Percentiles rank a stretch among this genome's conserved stretches.
Evolutionary conservation across 2,329 filamentous ascomycete species (phyloP).

Genomic region (Botrytis paeoniae): DNA sequence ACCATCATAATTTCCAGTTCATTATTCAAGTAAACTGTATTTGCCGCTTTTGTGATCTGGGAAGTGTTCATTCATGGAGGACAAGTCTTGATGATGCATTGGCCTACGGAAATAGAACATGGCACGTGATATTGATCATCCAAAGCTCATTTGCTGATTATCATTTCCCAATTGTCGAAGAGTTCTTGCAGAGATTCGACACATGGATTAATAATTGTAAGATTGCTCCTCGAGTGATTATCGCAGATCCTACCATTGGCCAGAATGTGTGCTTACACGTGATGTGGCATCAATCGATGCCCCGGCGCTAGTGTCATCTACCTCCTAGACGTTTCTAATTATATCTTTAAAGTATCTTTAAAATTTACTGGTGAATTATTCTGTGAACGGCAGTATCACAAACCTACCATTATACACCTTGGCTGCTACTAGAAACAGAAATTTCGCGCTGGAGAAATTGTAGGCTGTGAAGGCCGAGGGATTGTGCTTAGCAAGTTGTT

Average conservation of each 20-base stretch:
- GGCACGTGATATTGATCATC: background rate
- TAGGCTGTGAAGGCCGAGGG: background rate
- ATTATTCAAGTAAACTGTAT: background rate
- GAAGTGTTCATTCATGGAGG: background rate
- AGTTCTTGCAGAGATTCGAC: background rate
- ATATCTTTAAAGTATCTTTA: background rate
- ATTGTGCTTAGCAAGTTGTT: constrained; percentile 5
- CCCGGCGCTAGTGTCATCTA: background rate
- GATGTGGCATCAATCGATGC: background rate
- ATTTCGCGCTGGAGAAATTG: background rate
- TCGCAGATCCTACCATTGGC: background rate
- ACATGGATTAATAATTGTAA: background rate
- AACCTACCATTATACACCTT: background rate
- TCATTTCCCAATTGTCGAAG: background rate
- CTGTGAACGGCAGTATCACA: background rate
- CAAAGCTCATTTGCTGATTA: background rate
- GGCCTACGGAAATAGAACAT: background rate
- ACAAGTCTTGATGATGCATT: background rate
- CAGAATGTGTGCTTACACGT: background rate
- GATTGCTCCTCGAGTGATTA: background rate
- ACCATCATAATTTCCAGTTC: background rate
- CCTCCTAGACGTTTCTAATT: background rate
- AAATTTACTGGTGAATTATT: background rate
- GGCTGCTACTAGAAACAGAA: background rate
- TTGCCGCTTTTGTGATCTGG: background rate